Evolutionary conservation across 805 yeast genomes (phyloP), one percentile per base, ranked within the genome.

Genomic region (Saturnispora halmiae): DNA sequence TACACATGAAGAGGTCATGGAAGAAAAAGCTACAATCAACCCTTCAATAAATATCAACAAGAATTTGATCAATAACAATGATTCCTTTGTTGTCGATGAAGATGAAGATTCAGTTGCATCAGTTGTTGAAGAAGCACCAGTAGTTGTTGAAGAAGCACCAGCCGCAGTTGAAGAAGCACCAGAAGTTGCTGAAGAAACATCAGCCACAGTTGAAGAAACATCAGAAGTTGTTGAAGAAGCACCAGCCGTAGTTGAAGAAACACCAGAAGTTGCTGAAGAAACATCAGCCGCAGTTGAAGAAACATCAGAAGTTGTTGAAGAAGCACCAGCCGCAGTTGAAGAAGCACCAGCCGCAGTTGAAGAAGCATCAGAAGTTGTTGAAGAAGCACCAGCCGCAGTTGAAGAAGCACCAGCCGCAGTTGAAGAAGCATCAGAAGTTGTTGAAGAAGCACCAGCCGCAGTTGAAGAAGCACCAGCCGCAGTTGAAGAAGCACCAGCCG

Each of bases 41-140:
- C n/a, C n/a, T n/a, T n/a, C n/a, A n/a, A 31, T 27, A 11, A 31
- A 31, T 21, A 24, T 24, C 3, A 36, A 41, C 20, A 44, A 46
- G 31, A 50, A 43, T 37, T 37, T 50, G 41, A 28, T 35, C 32
- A 47, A 48, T 10, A 42, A 43, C 4, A 52, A 54, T 34, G 56
- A 53, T 38, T 52, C 58, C 9, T 54, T 57, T 46, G 57, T 55
- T 11, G 40, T 55, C 25, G 62, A 58, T 22, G 62, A 57, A 26
- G 59, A 54, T 19, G 56, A 47, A 2, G 33, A 33, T 24, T 42
- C 26, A 9, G 31, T 20, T 27, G 27, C 16, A n/a, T 19, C 61
- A 59, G 40, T 13, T 42, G 44, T 7, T 49, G 50, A 9, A 45
- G 29, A 7, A 7, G 26, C 26, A 22, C 26, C 26, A 22, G 10